Percentiles rank a stretch among this genome's conserved stretches.
Conservation (phyloP, 371 early-diverging fungal genomes). For the Paraphysoderma sedebokerense region DNA sequence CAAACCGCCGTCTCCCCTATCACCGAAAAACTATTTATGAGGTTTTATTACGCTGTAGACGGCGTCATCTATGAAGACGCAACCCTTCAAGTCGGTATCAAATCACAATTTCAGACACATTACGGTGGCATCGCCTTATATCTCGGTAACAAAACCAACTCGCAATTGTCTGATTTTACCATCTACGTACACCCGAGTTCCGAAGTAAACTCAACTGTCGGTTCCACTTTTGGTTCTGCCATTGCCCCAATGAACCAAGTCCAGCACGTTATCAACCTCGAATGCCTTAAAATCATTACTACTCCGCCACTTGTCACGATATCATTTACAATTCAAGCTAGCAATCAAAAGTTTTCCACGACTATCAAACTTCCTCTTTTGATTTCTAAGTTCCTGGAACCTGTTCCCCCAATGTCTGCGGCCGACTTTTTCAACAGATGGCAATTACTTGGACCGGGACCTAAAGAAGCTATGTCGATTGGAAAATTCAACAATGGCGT, state of each 20-base stretch:
- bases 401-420: conserved; percentile 48
- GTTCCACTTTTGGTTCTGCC: conserved; percentile 8
- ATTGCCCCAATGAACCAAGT: conserved; percentile 51
- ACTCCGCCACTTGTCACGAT: conserved; percentile 43
- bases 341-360: conserved; percentile 16
- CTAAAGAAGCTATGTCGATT: conserved; percentile 54
- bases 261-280: conserved; percentile 53
- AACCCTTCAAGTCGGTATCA: conserved; percentile 67
- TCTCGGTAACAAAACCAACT: conserved; percentile 63
- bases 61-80: conserved; percentile 82
- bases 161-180: conserved; percentile 21
- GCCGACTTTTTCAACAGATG: conserved; percentile 83
- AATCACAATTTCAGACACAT: conserved; percentile 71
- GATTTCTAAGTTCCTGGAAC: conserved; percentile 71
- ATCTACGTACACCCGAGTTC: conserved; percentile 12
- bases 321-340: conserved; percentile 34
- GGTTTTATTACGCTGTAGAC: conserved; percentile 31
- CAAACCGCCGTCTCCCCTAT: too few species aligned
- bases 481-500: conserved; percentile 17
- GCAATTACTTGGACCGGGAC: conserved; percentile 82
- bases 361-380: conserved; percentile 57
- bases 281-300: conserved; percentile 36
- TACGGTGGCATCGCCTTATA: conserved; percentile 71
- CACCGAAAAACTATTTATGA: too few species aligned
- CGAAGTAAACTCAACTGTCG: conserved; percentile 6